Conservation (phyloP, 257 asterid genomes). For the Scutellaria barbata region DNA sequence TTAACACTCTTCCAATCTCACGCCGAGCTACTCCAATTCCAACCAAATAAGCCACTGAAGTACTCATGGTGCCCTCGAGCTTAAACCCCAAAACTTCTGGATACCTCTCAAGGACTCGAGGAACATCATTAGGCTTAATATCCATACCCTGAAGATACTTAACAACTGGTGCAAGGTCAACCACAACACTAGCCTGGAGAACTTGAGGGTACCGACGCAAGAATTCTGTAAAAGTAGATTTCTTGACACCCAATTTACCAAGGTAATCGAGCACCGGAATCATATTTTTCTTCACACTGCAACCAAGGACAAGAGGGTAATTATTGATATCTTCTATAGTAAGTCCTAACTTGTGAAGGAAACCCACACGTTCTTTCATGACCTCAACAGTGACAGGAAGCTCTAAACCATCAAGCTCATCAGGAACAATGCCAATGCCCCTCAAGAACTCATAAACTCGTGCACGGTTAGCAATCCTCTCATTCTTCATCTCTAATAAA, state of each 20-base stretch:
- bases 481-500: slow-evolving; percentile 78
- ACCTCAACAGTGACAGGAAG: slow-evolving; percentile 94
- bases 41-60: slow-evolving; percentile 95
- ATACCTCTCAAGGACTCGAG: slow-evolving; percentile 80
- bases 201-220: slow-evolving; percentile 89
- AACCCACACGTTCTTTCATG: slow-evolving; percentile 88
- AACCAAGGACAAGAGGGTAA: slow-evolving; percentile 96
- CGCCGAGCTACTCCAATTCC: slow-evolving; percentile 95
- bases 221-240: slow-evolving; percentile 79
- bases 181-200: slow-evolving; percentile 95
- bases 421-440: slow-evolving; percentile 74
- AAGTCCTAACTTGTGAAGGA: slow-evolving; percentile 92
- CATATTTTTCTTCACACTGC: slow-evolving; percentile 98
- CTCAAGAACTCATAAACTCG: slow-evolving; percentile 83
- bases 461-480: slow-evolving; percentile 70
- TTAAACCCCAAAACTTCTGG: slow-evolving; percentile 94
- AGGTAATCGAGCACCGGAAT: slow-evolving; percentile 95
- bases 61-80: slow-evolving; percentile 98
- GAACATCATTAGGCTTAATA: slow-evolving; percentile 81
- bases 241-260: slow-evolving; percentile 85
- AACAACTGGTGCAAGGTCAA: slow-evolving; percentile 92
- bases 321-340: slow-evolving; percentile 86
- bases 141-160: slow-evolving; percentile 97
- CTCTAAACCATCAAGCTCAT: slow-evolving; percentile 95
- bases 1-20: slow-evolving; percentile 80